A percentile compares a stretch with the other conserved stretches of the same genome.
Evolutionary conservation across 2,329 filamentous ascomycete genomes (phyloP).

Genomic region (Claviceps quebecensis): DNA sequence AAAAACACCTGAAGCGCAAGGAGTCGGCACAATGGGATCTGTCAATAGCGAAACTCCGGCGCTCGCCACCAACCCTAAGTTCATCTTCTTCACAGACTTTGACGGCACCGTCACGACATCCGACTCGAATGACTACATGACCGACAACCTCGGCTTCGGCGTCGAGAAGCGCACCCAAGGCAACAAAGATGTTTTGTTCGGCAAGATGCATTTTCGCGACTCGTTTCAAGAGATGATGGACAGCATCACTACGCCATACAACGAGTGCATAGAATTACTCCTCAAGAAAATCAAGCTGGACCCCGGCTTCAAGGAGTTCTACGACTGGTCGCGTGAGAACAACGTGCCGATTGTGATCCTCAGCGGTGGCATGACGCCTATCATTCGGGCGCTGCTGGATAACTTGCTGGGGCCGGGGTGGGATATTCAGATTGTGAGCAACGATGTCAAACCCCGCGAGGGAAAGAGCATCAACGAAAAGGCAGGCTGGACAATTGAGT

Average conservation of each 20-base stretch:
- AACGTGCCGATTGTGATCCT: constrained; percentile 88
- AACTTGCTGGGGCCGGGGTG: constrained; percentile 66
- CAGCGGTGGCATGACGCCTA: constrained; percentile 81
- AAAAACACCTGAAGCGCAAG: neutral
- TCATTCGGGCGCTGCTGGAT: constrained; percentile 72
- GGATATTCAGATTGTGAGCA: constrained; percentile 82
- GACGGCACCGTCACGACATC: constrained; percentile 82
- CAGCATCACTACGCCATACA: constrained; percentile 65
- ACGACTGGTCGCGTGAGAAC: constrained; percentile 63
- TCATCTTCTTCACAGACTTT: constrained; percentile 98
- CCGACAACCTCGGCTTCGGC: constrained; percentile 85
- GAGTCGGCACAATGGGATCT: constrained; percentile 27
- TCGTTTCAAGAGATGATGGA: constrained; percentile 88
- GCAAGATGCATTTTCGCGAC: constrained; percentile 62
- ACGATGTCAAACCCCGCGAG: constrained; percentile 52
- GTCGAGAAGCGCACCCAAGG: constrained; percentile 51
- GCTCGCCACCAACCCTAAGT: constrained; percentile 58
- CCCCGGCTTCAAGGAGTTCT: constrained; percentile 77
- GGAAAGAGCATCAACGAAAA: constrained; percentile 64
- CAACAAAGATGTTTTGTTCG: constrained; percentile 65
- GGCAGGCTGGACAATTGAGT: constrained; percentile 77
- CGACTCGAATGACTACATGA: constrained; percentile 58
- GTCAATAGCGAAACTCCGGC: constrained; percentile 35
- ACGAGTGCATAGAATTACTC: constrained; percentile 67
- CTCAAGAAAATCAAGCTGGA: constrained; percentile 77